Evolutionary conservation across 1,139 yeast species (phyloP).

Genomic region (Candida pseudoviswanathii): DNA sequence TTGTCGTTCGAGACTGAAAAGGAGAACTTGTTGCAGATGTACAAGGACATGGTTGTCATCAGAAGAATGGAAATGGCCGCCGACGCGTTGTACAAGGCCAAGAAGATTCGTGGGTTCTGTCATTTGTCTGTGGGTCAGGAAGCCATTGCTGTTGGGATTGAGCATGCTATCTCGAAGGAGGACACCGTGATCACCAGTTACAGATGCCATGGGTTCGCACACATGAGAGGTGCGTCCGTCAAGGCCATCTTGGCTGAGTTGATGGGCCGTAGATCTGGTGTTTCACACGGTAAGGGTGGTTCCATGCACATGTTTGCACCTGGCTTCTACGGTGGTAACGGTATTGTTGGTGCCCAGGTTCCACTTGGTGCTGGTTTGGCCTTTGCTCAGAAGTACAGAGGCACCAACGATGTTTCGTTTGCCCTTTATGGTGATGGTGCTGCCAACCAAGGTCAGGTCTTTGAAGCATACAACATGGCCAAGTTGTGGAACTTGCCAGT

Average conservation of each 20-base stretch:
- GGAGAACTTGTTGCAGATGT: constrained; percentile 82
- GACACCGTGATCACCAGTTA: constrained; percentile 95
- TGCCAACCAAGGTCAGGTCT: constrained; percentile 98
- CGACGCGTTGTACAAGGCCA: constrained; percentile 96
- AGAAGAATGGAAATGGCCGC: constrained; percentile 99
- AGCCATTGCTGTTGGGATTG: constrained; percentile 98
- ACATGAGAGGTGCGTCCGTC: constrained; percentile 93
- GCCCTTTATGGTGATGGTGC: constrained; percentile 98
- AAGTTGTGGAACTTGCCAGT: constrained; percentile 97
- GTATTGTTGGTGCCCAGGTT: constrained; percentile 99
- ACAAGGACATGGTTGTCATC: constrained; percentile 90
- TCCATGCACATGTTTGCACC: constrained; percentile 98
- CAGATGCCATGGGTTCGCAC: constrained; percentile 98
- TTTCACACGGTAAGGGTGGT: constrained; percentile 97
- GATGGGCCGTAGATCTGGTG: constrained; percentile 96
- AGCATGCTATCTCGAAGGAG: constrained; percentile 80
- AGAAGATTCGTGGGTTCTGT: constrained; percentile 98
- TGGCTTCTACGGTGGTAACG: constrained; percentile 98
- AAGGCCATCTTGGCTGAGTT: constrained; percentile 90
- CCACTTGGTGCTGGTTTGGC: constrained; percentile 98
- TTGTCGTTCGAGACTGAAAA: constrained; percentile 77
- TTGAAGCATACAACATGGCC: constrained; percentile 98
- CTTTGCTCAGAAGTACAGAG: constrained; percentile 92
- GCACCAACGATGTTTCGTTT: constrained; percentile 80
- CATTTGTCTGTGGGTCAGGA: constrained; percentile 99